Base-by-base conservation (phyloP, 176 grass and related monocot genomes). In the Carex kokanica region DNA sequence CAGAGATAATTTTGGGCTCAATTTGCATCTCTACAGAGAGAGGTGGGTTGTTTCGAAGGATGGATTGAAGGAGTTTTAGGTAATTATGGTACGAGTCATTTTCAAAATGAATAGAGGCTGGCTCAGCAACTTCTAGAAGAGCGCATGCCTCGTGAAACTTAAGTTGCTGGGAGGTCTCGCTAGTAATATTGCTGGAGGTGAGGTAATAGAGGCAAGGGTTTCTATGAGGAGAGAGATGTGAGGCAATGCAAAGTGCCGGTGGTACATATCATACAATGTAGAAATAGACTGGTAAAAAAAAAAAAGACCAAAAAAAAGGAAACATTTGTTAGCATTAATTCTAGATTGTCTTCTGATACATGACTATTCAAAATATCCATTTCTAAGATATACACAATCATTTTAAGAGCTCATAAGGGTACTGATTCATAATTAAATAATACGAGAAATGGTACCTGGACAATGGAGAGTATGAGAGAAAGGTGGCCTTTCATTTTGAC, bases 21-120 rank as follows among this genome's bases (percentile, higher is more conserved):
- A 95, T 82, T 16, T 90, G 89, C 93, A 95, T 82, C 31, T 89
- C 86, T 69, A 80, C 79, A 14, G 92, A 88, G 49, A 93, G 69
- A 71, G 88, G 83, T 56, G 84, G 69, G 52, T 93, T 90, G 53
- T 99, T 89, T 58, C 86, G 58, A 71, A 93, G 82, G 69, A 99
- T 63, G 80, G 87, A 82, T 90, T 99, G 89, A 45, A 99, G 89
- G 80, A 99, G 86, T 83, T 91, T 99, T 17, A 99, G 89, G 77
- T 91, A 90, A 78, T 71, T 91, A 81, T 93, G 91, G 85, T 92
- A 95, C 60, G 96, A 90, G 32, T 99, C 93, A 55, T 93, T 99
- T 88, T 99, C 96, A 2, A 99, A 95, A 85, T 93, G 96, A 47
- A 99, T 86, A 51, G 94, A 54, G 38, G 88, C 89, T 25, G 93